Conservation (phyloP, 2,329 filamentous ascomycete genomes). For the Paracoccidioides brasiliensis region DNA sequence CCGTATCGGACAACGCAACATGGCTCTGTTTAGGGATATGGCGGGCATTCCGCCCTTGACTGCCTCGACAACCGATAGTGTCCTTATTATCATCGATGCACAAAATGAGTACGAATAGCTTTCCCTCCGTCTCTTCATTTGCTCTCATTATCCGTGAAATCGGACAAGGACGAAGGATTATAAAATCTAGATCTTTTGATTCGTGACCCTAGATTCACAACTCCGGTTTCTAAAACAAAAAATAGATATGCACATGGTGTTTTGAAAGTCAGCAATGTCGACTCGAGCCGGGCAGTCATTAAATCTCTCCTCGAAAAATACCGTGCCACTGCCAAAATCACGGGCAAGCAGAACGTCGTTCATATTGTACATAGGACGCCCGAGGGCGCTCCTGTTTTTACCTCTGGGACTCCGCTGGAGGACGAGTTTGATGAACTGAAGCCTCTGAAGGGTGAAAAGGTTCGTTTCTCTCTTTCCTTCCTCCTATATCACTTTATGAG, state of each 20-base stretch:
- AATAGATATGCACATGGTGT: slow-evolving; percentile 39
- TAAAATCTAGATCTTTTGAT: not conserved
- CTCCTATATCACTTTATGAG: not conserved
- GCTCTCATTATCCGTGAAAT: not conserved
- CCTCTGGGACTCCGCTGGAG: slow-evolving; percentile 45
- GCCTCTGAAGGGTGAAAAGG: slow-evolving; percentile 42
- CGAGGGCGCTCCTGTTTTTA: slow-evolving; percentile 53
- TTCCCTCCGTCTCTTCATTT: not conserved
- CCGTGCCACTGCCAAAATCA: slow-evolving; percentile 35
- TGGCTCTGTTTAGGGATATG: slow-evolving; percentile 35
- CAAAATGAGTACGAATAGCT: slow-evolving; percentile 51
- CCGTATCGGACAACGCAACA: not conserved
- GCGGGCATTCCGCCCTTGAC: slow-evolving; percentile 44
- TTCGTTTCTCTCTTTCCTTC: slow-evolving; percentile 13
- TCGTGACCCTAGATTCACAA: not conserved
- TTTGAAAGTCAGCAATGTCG: slow-evolving; percentile 43
- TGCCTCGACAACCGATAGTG: slow-evolving; percentile 45
- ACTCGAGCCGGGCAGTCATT: slow-evolving; percentile 44
- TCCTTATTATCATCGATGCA: slow-evolving; percentile 55
- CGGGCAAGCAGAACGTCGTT: slow-evolving; percentile 37
- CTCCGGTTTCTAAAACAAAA: not conserved
- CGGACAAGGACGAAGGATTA: no score
- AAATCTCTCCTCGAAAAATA: slow-evolving; percentile 46
- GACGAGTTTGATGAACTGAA: slow-evolving; percentile 48
- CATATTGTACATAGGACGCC: slow-evolving; percentile 50